Evolutionary conservation across 345 rosid genomes (phyloP), one percentile per base, ranked within the genome.

Genomic region (Bretschneidera sinensis): DNA sequence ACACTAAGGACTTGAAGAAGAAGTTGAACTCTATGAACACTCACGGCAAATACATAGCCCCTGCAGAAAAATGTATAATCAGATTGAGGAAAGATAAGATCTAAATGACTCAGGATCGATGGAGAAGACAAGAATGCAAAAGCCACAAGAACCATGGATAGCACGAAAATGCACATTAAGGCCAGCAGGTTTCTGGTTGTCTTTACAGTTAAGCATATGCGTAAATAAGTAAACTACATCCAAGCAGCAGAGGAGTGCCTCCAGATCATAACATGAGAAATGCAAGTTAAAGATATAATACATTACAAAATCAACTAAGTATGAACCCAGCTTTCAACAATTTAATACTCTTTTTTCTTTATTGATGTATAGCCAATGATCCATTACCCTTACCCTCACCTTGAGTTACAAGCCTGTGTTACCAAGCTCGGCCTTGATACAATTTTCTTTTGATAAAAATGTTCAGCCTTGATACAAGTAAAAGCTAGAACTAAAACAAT

Each of bases 1-100:
- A 88, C 96, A 61, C 99, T 95, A 54, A 88, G 89, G 68, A 95
- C 96, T 73, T 95, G 99, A 55, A 95, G 96, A 67, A 95, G 96
- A 70, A 95, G 99, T 66, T 95, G 99, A 72, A 88, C 97, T 80
- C 99, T 76, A 76, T 95, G 97, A 55, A 95, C 96, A 33, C 97
- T 91, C 48, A 95, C 97, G 0, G 97, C 95, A 76, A 95, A 95
- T 47, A 88, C 97, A 75, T 95, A 91, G 49, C 96, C 99, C 75
- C 99, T 95, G 79, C 69, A 68, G 39, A 58, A 74, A 68, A 52
- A 72, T 43, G 62, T 11, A 21, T 34, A 28, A 73, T 64, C 55
- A 68, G 43, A 62, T 5, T 39, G 16, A 9, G 1, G 45, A 39
- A 39, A 39, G 45, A 7, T 39, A 5, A 7, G 45, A 9, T 11